These are phyloP conservation scores for Coniochaeta sp. DNA, from an alignment of 2,329 filamentous ascomycete genomes.

Conservation along the genomic window DNA sequence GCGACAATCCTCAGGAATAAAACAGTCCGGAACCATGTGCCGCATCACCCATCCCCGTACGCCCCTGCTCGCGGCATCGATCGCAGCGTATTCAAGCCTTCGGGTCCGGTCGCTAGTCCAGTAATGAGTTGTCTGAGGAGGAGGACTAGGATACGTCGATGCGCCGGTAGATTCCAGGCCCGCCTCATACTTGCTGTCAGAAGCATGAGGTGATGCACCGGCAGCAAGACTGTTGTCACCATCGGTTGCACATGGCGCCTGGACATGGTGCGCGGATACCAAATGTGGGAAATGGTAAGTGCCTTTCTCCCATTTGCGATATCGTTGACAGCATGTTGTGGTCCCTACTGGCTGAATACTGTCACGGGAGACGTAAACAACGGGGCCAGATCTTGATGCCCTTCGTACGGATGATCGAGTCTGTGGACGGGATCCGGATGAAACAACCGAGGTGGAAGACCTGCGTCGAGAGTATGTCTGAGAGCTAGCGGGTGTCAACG, in stretches of 20 bases:
- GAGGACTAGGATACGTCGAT: slow-evolving; percentile 27
- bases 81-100: slow-evolving; percentile 57
- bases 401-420: slow-evolving; percentile 5
- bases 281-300: slow-evolving; percentile 26
- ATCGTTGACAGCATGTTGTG: background rate
- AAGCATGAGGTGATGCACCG: background rate
- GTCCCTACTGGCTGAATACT: slow-evolving; percentile 4
- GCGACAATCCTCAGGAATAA: slow-evolving; percentile 41
- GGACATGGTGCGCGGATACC: slow-evolving; percentile 31
- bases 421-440: slow-evolving; percentile 5
- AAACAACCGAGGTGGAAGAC: slow-evolving; percentile 27
- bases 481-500: slow-evolving; percentile 33
- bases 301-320: background rate
- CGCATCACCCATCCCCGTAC: slow-evolving; percentile 53
- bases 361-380: slow-evolving; percentile 4
- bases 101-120: slow-evolving; percentile 59
- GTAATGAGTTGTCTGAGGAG: slow-evolving; percentile 55
- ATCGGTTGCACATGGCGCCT: slow-evolving; percentile 3
- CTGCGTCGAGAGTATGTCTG: slow-evolving; percentile 19
- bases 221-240: slow-evolving; percentile 4
- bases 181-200: slow-evolving; percentile 7
- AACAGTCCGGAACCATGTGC: slow-evolving; percentile 52
- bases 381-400: background rate
- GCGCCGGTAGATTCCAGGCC: slow-evolving; percentile 13
- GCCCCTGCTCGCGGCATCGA: slow-evolving; percentile 53